Evolutionary conservation across 1,139 yeast genomes (phyloP).

Genomic region (Suhomyces atakaporum): DNA sequence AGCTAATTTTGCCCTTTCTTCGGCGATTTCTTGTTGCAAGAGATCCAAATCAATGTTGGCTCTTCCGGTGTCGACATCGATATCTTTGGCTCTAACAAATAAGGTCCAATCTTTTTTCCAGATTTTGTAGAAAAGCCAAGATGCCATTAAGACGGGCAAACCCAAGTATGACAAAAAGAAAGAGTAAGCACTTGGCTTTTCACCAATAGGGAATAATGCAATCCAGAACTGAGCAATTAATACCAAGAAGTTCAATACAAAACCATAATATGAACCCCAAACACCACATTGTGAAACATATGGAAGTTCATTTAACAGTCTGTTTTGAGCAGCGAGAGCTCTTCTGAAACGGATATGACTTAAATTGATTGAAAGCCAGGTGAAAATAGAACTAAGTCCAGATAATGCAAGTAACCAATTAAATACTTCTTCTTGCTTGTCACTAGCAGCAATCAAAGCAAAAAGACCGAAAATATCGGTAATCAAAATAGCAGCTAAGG

Average conservation of each 20-base stretch:
- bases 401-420: conserved; percentile 82
- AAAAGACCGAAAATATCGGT: conserved; percentile 59
- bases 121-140: conserved; percentile 58
- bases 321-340: conserved; percentile 68
- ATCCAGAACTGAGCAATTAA: conserved; percentile 81
- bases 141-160: conserved; percentile 58
- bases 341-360: conserved; percentile 79
- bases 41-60: conserved; percentile 27
- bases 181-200: conserved; percentile 51
- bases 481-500: conserved; percentile 32
- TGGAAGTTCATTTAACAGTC: conserved; percentile 65
- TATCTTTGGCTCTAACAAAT: conserved; percentile 23
- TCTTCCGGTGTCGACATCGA: conserved; percentile 28
- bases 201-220: conserved; percentile 68
- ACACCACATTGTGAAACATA: conserved; percentile 70
- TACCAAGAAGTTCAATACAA: conserved; percentile 59
- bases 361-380: conserved; percentile 79
- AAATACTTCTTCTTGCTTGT: conserved; percentile 66
- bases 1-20: conserved; percentile 22
- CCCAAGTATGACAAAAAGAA: conserved; percentile 68
- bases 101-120: conserved; percentile 55
- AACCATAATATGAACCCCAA: conserved; percentile 68
- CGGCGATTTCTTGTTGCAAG: conserved; percentile 25
- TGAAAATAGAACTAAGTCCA: conserved; percentile 79
- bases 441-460: conserved; percentile 71